Evolutionary conservation across 2,329 filamentous ascomycete species (phyloP), one percentile per base, ranked within the genome.

Genomic region (Tolypocladium capitatum): DNA sequence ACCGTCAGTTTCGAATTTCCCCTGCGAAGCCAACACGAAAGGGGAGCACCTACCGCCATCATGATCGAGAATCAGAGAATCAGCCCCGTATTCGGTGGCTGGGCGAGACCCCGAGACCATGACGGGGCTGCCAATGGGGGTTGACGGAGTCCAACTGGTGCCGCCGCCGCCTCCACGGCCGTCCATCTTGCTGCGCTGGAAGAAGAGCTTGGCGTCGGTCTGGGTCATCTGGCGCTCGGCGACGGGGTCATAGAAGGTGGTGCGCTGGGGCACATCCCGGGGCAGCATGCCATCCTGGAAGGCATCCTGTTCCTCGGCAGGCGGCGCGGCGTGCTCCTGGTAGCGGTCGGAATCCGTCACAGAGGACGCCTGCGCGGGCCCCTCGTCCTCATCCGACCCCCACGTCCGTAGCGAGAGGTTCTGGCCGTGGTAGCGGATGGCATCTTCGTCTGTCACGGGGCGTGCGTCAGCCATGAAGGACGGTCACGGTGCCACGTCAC

Each of bases 221-320:
- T 95, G 89, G 60, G 84, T 94, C 81, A 95, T 85, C 60, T 91
- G 86, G 59, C 92, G 94, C 67, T 98, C 92, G 46, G 87, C 86
- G 46, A 91, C 84, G 59, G 91, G 88, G 65, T 96, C 90, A 68
- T 94, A 96, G 62, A 89, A 94, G 20, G 90, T 86, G 9, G 89
- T 95, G 62, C 83, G 83, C 51, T 74, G 74, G 32, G 78, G 78
- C 46, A 78, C 61, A 59, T 83, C 80, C 51, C 80, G 71, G 21
- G 71, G 69, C 10, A 83, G 69, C 72, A 83, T 78, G 47, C 78
- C 78, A 30, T 77, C 74, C 47, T 72, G 62, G 33, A 71, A 60
- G 14, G 62, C 63, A 27, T 60, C 58, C 9, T 58, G 53, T 20
- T 61, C 60, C 28, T 52, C 55, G 10, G 51, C 52, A 41, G 51